These are phyloP conservation scores for Coemansia biformis DNA, from an alignment of 192 early-diverging fungal species.

Conservation along the genomic window DNA sequence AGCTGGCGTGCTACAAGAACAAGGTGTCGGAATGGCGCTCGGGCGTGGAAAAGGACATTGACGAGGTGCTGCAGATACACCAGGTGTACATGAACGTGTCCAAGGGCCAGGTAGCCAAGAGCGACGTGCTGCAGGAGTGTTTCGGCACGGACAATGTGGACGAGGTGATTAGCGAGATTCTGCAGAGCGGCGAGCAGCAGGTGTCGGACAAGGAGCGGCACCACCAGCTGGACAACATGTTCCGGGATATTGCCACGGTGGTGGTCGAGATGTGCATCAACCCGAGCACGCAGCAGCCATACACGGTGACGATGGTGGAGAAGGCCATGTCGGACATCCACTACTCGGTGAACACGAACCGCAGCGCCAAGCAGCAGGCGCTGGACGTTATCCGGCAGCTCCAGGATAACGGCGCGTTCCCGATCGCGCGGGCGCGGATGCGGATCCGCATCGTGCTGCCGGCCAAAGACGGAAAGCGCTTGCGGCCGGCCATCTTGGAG, in stretches of 20 bases:
- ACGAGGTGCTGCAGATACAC: constrained; percentile 95
- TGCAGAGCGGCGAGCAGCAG: constrained; percentile 94
- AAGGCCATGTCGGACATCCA: constrained; percentile 95
- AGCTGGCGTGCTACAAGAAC: constrained; percentile 99
- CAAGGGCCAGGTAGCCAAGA: constrained; percentile 91
- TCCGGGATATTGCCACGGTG: constrained; percentile 90
- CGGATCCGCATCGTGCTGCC: constrained; percentile 73
- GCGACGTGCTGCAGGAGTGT: constrained; percentile 77
- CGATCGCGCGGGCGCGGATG: constrained; percentile 95
- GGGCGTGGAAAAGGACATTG: constrained; percentile 90
- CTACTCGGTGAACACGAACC: constrained; percentile 82
- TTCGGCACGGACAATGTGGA: constrained; percentile 84
- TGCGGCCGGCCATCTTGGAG: constrained; percentile 66
- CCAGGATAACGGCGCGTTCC: constrained; percentile 82
- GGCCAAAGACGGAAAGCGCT: constrained; percentile 81
- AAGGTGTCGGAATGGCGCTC: constrained; percentile 95
- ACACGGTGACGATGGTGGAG: constrained; percentile 97
- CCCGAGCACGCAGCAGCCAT: constrained; percentile 88
- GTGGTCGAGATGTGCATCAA: constrained; percentile 96
- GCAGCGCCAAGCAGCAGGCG: constrained; percentile 79
- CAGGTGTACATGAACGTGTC: constrained; percentile 92
- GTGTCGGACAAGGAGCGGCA: constrained; percentile 95
- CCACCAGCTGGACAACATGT: constrained; percentile 73
- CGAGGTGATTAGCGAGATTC: constrained; percentile 80
- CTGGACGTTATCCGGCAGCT: constrained; percentile 91